These are phyloP conservation scores for Aurifilum marmelostoma DNA, from an alignment of 2,329 filamentous ascomycete genomes.

Conservation along the genomic window DNA sequence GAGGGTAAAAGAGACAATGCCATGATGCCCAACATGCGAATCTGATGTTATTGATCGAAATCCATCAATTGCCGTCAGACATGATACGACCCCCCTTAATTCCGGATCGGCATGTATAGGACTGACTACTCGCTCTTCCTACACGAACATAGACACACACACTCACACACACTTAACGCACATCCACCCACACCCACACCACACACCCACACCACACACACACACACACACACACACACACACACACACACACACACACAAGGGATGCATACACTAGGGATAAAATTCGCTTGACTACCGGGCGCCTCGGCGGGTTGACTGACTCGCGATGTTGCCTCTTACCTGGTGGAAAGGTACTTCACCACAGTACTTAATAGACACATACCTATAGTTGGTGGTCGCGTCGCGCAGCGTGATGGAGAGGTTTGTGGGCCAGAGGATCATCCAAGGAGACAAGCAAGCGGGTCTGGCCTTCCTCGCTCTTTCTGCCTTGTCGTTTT, in stretches of 20 bases:
- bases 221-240: too few relatives aligned
- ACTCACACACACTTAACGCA: neutral
- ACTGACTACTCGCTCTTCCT: neutral
- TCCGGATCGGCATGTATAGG: neutral
- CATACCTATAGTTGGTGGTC: neutral
- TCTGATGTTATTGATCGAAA: neutral
- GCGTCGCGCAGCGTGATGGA: neutral
- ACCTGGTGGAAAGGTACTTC: neutral
- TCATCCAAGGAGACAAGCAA: neutral
- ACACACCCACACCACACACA: neutral
- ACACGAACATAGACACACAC: neutral
- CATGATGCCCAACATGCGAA: neutral
- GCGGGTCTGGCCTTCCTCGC: neutral
- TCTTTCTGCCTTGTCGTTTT: neutral
- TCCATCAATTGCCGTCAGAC: neutral
- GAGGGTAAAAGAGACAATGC: neutral
- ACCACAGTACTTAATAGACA: neutral
- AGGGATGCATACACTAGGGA: too few relatives aligned
- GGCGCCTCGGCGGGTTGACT: neutral
- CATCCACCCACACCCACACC: too few relatives aligned
- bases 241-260: too few relatives aligned
- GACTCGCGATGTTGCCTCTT: neutral
- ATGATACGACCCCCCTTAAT: neutral
- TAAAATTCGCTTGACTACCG: neutral
- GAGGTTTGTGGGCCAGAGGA: neutral